These are phyloP conservation scores for Cajanus cajan DNA, from an alignment of 306 rosid species.

Conservation along the genomic window DNA sequence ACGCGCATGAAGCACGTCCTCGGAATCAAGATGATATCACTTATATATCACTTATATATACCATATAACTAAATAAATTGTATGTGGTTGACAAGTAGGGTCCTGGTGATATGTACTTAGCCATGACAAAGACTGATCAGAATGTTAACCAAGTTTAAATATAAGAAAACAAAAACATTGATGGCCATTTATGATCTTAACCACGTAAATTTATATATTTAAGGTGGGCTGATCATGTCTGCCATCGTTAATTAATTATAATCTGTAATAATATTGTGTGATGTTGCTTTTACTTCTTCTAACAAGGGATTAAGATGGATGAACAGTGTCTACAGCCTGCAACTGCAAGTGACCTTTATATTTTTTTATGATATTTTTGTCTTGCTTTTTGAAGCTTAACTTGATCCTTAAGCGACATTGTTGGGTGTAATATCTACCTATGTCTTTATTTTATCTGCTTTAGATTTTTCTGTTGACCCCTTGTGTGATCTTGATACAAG, in stretches of 20 bases:
- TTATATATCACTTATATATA: not conserved
- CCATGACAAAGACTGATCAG: constrained; percentile 24
- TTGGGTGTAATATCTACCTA: constrained; percentile 23
- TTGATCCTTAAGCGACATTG: constrained; percentile 44
- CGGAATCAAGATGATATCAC: constrained; percentile 13
- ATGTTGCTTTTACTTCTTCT: constrained; percentile 8
- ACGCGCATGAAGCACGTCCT: not conserved
- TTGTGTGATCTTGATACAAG: constrained; percentile 39
- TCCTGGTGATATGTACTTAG: not conserved
- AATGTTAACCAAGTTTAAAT: not conserved
- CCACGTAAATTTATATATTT: not conserved
- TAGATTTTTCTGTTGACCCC: constrained; percentile 30
- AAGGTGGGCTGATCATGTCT: not conserved
- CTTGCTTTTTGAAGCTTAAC: constrained; percentile 32
- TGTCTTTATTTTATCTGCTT: constrained; percentile 26
- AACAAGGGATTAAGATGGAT: constrained; percentile 40
- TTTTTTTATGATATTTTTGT: not conserved
- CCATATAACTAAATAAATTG: not conserved
- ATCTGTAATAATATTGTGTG: not conserved
- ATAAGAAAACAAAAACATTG: constrained; percentile 27
- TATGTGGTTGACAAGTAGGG: constrained; percentile 29
- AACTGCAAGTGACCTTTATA: not conserved
- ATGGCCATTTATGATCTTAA: constrained; percentile 9
- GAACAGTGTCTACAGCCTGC: not conserved
- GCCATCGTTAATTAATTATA: not conserved